These are phyloP conservation scores for Rhynchosporium agropyri DNA, from an alignment of 2,329 filamentous ascomycete genomes.

Conservation along the genomic window DNA sequence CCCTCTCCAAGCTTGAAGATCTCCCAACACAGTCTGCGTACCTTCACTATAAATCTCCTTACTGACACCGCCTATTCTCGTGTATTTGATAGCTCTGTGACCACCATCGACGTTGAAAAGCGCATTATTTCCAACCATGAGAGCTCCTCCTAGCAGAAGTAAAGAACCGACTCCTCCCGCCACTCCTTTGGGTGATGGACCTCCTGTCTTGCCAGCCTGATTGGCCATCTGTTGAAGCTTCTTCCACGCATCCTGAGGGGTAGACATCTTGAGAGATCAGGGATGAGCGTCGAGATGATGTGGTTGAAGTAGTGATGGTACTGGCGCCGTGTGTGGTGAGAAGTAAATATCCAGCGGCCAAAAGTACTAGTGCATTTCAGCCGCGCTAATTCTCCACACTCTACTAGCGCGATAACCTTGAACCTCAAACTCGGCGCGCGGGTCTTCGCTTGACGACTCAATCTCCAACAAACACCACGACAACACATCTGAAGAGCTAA, in stretches of 20 bases:
- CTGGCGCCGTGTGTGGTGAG: constrained; percentile 12
- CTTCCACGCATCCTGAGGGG: constrained; percentile 68
- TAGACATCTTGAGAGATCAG: constrained; percentile 42
- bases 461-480: constrained; percentile 9
- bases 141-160: constrained; percentile 56
- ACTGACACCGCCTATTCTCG: constrained; percentile 85
- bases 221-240: constrained; percentile 62
- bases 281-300: constrained; percentile 18
- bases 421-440: constrained; percentile 18
- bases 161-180: constrained; percentile 57
- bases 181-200: constrained; percentile 51
- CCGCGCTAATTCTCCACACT: constrained; percentile 27
- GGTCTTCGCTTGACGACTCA: not conserved
- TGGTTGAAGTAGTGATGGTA: constrained; percentile 17
- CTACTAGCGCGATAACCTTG: constrained; percentile 15
- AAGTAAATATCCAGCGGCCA: constrained; percentile 19
- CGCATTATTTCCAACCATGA: constrained; percentile 57
- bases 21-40: constrained; percentile 44
- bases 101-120: constrained; percentile 92
- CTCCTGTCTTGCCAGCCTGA: constrained; percentile 53
- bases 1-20: constrained; percentile 5
- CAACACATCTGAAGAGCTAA: constrained; percentile 15
- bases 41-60: constrained; percentile 97
- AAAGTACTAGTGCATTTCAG: constrained; percentile 34
- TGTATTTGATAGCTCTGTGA: constrained; percentile 98